phyloP scores from a whole-genome alignment of 2,329 filamentous ascomycete species.

The Alternaria triticimaculans region DNA sequence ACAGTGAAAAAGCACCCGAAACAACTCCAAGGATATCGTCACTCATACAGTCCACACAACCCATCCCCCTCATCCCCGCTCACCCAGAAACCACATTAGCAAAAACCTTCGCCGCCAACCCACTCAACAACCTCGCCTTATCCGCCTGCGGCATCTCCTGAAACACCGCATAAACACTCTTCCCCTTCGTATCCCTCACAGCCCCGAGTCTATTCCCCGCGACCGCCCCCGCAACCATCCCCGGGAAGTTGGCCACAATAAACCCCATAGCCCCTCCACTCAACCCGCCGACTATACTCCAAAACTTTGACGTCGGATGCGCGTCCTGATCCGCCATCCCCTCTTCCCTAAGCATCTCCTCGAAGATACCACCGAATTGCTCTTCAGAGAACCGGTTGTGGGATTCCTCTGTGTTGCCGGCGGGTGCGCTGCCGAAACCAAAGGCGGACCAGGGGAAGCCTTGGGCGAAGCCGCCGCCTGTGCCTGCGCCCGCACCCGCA shows the following conservation, averaged over 20 bases:
- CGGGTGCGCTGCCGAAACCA: conserved; percentile 60
- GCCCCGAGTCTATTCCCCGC: conserved; percentile 92
- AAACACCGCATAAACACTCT: conserved; percentile 94
- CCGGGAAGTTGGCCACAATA: conserved; percentile 91
- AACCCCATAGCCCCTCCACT: conserved; percentile 92
- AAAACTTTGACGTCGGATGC: conserved; percentile 75
- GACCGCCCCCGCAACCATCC: conserved; percentile 85
- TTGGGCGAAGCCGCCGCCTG: conserved; percentile 22
- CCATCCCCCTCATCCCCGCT: neutral
- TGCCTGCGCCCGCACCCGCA: neutral
- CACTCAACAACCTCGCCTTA: conserved; percentile 78
- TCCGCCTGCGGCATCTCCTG: conserved; percentile 85
- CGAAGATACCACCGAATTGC: conserved; percentile 78
- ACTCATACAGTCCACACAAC: neutral
- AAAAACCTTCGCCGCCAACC: conserved; percentile 86
- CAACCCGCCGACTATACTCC: conserved; percentile 82
- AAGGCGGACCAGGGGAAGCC: conserved; percentile 81
- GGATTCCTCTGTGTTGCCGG: conserved; percentile 53
- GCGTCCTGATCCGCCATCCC: conserved; percentile 73
- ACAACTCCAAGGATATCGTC: conserved; percentile 27
- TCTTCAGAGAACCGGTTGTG: conserved; percentile 69
- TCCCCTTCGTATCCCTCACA: conserved; percentile 86
- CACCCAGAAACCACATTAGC: conserved; percentile 68
- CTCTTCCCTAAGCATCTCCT: conserved; percentile 62
- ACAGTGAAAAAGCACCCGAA: too few relatives aligned